A percentile compares a stretch with the other conserved stretches of the same genome.
These are phyloP conservation scores for Phytophthora multivora DNA, from an alignment of 352 stramenopile genomes.

Conservation along the genomic window DNA sequence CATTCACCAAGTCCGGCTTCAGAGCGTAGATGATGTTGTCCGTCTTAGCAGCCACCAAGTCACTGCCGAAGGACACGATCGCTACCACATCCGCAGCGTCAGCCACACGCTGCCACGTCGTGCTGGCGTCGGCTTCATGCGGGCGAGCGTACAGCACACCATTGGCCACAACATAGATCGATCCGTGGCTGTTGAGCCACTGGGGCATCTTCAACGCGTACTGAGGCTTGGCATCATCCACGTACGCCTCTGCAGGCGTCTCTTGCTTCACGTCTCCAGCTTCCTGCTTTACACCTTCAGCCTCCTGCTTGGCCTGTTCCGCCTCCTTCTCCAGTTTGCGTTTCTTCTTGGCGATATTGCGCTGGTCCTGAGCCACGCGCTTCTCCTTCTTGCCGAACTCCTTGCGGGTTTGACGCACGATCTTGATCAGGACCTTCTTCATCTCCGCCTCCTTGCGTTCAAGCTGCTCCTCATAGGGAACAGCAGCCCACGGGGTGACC, in stretches of 20 bases:
- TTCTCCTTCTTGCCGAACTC: constrained; percentile 91
- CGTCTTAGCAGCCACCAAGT: constrained; percentile 63
- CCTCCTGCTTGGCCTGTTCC: constrained; percentile 33
- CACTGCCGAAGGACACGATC: constrained; percentile 79
- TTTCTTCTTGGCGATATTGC: constrained; percentile 66
- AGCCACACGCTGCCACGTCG: constrained; percentile 48
- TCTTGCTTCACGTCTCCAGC: constrained; percentile 24
- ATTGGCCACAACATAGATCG: constrained; percentile 68
- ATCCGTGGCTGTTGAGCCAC: constrained; percentile 82
- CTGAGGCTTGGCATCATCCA: constrained; percentile 38
- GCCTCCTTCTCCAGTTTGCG: constrained; percentile 70
- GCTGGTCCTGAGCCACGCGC: constrained; percentile 57
- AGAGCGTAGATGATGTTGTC: constrained; percentile 64
- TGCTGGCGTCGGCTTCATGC: constrained; percentile 51
- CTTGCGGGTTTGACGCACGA: constrained; percentile 82
- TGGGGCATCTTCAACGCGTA: constrained; percentile 56
- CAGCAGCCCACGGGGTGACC: constrained; percentile 80
- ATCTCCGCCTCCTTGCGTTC: constrained; percentile 88
- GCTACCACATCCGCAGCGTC: constrained; percentile 50
- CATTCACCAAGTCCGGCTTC: constrained; percentile 36
- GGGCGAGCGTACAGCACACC: constrained; percentile 61
- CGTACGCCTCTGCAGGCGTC: constrained; percentile 14
- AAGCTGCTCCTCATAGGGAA: constrained; percentile 84
- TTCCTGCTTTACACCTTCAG: constrained; percentile 1
- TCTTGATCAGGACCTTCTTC: constrained; percentile 90